phyloP scores from a whole-genome alignment of 2,329 filamentous ascomycete species.

The Reticulascus tulasneorum region DNA sequence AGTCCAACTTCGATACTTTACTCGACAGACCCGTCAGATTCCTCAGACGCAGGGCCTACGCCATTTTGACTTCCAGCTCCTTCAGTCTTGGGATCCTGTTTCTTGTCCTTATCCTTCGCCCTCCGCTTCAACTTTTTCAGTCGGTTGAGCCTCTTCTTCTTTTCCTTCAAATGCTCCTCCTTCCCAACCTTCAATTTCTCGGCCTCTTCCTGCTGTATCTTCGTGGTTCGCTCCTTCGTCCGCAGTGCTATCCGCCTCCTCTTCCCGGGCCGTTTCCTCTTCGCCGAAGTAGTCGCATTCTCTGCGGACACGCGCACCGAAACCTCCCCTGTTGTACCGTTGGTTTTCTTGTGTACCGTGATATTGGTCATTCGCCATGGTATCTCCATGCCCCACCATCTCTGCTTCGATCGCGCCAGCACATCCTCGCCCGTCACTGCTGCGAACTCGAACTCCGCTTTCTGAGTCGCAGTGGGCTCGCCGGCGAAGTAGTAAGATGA shows the following conservation, averaged over 20 bases:
- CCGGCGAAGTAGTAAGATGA: constrained; percentile 45
- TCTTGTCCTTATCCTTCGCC: constrained; percentile 54
- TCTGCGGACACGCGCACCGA: constrained; percentile 14
- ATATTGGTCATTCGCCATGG: constrained; percentile 55
- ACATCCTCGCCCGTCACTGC: constrained; percentile 53
- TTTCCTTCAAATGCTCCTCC: constrained; percentile 54
- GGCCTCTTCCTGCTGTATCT: constrained; percentile 33
- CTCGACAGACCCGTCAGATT: too few relatives aligned
- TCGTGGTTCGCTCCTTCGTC: constrained; percentile 37
- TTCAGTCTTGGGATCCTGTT: too few relatives aligned
- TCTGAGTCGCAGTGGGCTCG: constrained; percentile 30
- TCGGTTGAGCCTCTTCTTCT: constrained; percentile 59
- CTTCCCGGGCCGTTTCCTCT: constrained; percentile 50
- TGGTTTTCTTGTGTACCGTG: constrained; percentile 4
- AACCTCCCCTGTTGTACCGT: background rate
- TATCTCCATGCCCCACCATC: constrained; percentile 55
- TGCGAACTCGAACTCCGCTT: constrained; percentile 35
- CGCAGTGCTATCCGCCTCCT: constrained; percentile 52
- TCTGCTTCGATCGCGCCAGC: constrained; percentile 33
- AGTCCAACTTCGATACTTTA: too few relatives aligned
- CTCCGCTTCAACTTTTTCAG: constrained; percentile 56
- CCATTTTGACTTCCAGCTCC: background rate
- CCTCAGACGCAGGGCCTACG: too few relatives aligned
- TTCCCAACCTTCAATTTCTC: constrained; percentile 41
- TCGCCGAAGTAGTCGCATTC: constrained; percentile 21